Evolutionary conservation across 1,284 basidiomycete genomes (phyloP), one percentile per base, ranked within the genome.

Genomic region (Tilletia indica): DNA sequence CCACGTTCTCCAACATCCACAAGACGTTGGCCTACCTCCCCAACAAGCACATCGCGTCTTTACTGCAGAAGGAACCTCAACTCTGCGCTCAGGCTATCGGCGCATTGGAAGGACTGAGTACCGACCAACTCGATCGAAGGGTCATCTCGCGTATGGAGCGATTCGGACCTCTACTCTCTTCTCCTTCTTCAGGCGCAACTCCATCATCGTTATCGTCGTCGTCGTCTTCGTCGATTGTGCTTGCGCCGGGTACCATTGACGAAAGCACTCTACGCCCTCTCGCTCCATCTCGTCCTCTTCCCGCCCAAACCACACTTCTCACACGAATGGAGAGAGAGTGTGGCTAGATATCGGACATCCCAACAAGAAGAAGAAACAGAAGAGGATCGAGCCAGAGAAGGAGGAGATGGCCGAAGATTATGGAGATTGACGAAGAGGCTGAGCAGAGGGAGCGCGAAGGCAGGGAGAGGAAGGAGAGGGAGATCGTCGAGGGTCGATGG

Each of bases 1-100:
- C 84, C 93, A 94, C 12, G 86, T 64, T 16, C 36, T 34, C 36
- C 61, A 64, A 16, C 80, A 86, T 91, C 9, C 96, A 98, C 82
- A 85, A 85, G 9, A 90, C 94, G 0, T 91, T 91, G 72, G 92
- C 90, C 0, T 92, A 92, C 79, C 83, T 99, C 3, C 94, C 96
- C 1, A 76, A 86, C 3, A 90, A 92, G 66, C 88, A 3, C 49
- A 66, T n/a, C 51, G 51, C 2, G 61, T n/a, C 34, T 2, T 34
- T 49, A 16, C 66, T 64, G 34, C 82, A 86, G 12, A 84, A 86
- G 6, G 86, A 90, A 73, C 91, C 92, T 0, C 86, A 88, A 4
- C 87, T 99, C 21, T 87, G 95, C 12, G 93, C 97, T 78, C 91
- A 89, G 78, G 92, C 94, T 0, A 88, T 92, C 2, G 93, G 94